A percentile compares a stretch with the other conserved stretches of the same genome.
These are phyloP conservation scores for Inga oerstediana DNA, from an alignment of 306 rosid genomes.

Conservation along the genomic window DNA sequence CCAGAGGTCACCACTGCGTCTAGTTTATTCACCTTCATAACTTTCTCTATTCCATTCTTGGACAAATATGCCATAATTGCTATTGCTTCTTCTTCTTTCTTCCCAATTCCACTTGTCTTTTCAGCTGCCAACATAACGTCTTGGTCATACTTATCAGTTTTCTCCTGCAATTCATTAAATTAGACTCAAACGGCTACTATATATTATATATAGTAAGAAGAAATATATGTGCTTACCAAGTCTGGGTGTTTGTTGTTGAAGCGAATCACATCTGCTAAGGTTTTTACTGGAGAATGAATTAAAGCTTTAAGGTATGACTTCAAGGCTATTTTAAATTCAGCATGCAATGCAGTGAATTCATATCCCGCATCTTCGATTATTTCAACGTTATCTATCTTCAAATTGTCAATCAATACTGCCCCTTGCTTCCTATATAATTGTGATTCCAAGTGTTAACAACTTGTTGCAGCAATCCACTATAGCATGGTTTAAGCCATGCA, in stretches of 20 bases:
- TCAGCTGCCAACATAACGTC: constrained; percentile 36
- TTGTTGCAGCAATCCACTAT: neutral
- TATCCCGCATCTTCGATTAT: constrained; percentile 16
- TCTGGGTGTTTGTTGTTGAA: neutral
- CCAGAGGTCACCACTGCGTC: constrained; percentile 57
- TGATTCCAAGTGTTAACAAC: neutral
- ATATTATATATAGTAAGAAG: no score
- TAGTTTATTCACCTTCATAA: constrained; percentile 39
- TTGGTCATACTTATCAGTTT: constrained; percentile 41
- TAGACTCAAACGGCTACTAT: no score
- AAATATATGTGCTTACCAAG: neutral
- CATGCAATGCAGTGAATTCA: constrained; percentile 19
- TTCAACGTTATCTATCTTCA: constrained; percentile 35
- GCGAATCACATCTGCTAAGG: neutral
- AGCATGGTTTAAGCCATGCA: neutral
- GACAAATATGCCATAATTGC: constrained; percentile 27
- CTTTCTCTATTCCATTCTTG: constrained; percentile 42
- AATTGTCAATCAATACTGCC: constrained; percentile 52
- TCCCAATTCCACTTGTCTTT: constrained; percentile 37
- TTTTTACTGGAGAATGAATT: constrained; percentile 37
- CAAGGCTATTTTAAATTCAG: constrained; percentile 56
- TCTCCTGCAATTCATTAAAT: constrained; percentile 41
- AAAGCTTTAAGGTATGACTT: constrained; percentile 49
- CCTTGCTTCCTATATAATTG: constrained; percentile 47
- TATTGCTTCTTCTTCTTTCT: constrained; percentile 27